These are phyloP conservation scores for Salicornia ramosissima DNA, from an alignment of 148 eudicot species.

Conservation along the genomic window DNA sequence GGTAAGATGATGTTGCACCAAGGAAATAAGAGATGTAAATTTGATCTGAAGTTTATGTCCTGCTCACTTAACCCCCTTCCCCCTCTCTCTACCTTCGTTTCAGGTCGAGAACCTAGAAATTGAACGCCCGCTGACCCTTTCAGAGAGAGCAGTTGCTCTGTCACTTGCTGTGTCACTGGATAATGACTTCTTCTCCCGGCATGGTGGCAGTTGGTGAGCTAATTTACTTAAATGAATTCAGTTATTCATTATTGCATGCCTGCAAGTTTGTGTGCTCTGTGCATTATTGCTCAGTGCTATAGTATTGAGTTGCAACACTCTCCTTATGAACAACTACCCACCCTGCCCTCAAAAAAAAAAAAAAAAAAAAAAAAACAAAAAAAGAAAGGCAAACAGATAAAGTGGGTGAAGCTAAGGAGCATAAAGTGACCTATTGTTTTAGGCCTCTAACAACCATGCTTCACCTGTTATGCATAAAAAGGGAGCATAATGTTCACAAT, in stretches of 20 bases:
- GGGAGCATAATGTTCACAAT: neutral
- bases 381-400: too few relatives aligned
- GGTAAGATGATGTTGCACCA: slow-evolving; percentile 31
- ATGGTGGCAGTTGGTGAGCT: slow-evolving; percentile 79
- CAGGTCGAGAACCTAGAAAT: slow-evolving; percentile 77
- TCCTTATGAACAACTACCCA: too few relatives aligned
- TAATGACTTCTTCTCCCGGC: slow-evolving; percentile 91
- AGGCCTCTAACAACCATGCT: too few relatives aligned
- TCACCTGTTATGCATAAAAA: neutral
- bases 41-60: neutral
- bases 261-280: neutral
- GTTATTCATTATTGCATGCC: neutral
- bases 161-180: slow-evolving; percentile 96
- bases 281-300: neutral
- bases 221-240: slow-evolving; percentile 3
- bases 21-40: neutral
- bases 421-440: too few relatives aligned
- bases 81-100: slow-evolving; percentile 12
- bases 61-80: slow-evolving; percentile 3
- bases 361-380: too few relatives aligned
- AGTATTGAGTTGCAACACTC: too few relatives aligned
- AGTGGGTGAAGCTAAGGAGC: too few relatives aligned
- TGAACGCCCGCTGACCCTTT: slow-evolving; percentile 70
- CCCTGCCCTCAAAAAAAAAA: too few relatives aligned
- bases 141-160: slow-evolving; percentile 88